Conservation (phyloP, 768 basidiomycete species). For the Tylopilus subfusipes region DNA sequence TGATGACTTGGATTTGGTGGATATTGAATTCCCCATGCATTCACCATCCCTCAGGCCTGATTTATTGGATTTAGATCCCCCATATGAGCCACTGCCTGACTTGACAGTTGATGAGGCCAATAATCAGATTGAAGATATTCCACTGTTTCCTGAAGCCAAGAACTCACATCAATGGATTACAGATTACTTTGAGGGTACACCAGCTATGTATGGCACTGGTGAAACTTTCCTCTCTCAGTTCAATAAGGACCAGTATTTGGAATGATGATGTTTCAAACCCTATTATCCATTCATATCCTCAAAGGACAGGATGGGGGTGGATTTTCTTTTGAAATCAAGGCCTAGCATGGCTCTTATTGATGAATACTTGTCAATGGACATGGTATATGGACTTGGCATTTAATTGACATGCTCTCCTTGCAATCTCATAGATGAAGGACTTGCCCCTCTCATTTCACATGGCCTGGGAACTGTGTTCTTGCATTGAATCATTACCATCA, state of each 20-base stretch:
- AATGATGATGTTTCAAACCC: neutral
- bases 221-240: too few relatives aligned
- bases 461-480: too few relatives aligned
- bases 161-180: neutral
- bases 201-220: neutral
- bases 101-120: neutral
- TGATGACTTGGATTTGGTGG: too few relatives aligned
- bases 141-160: neutral
- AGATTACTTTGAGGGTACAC: neutral
- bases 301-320: slow-evolving; percentile 32
- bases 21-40: neutral
- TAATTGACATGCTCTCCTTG: neutral
- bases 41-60: neutral
- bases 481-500: too few relatives aligned
- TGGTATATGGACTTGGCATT: slow-evolving; percentile 18
- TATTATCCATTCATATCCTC: slow-evolving; percentile 34
- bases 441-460: too few relatives aligned
- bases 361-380: too few relatives aligned
- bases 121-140: neutral
- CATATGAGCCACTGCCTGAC: neutral
- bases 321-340: slow-evolving; percentile 25
- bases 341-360: slow-evolving; percentile 31
- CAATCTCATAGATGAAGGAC: neutral
- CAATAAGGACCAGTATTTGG: neutral
- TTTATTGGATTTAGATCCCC: too few relatives aligned